Conservation (phyloP, 257 asterid species). For the Jacaranda copaia region DNA sequence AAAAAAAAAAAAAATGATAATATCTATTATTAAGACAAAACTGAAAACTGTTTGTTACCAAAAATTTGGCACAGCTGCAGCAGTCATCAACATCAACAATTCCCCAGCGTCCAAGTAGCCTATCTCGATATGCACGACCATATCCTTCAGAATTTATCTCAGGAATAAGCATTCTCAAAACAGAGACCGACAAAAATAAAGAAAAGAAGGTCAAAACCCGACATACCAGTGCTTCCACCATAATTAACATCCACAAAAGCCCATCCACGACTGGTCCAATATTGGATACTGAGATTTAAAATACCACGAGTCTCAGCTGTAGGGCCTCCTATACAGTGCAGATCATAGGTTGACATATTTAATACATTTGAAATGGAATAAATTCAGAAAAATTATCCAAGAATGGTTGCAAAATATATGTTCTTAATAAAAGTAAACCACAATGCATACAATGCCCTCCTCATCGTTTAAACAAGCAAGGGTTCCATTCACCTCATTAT, state of each 20-base stretch:
- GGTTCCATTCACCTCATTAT: no score
- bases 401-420: not conserved
- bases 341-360: constrained; percentile 5
- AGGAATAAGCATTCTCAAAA: not conserved
- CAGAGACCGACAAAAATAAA: constrained; percentile 14
- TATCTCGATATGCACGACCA: constrained; percentile 92
- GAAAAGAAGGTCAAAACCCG: not conserved
- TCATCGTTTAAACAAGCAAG: no score
- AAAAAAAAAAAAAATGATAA: not conserved
- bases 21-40: constrained; percentile 5
- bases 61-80: constrained; percentile 90
- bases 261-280: constrained; percentile 99
- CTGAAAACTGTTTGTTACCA: constrained; percentile 54
- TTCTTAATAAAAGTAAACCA: no score
- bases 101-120: constrained; percentile 90
- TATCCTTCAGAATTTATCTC: constrained; percentile 65
- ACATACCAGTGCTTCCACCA: constrained; percentile 96
- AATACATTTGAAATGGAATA: constrained; percentile 12
- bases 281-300: constrained; percentile 81
- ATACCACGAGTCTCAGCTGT: constrained; percentile 91
- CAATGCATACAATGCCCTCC: no score
- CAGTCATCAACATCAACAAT: constrained; percentile 94
- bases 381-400: constrained; percentile 1
- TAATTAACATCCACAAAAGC: constrained; percentile 97
- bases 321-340: constrained; percentile 78